Base-by-base conservation (phyloP, 1,284 basidiomycete species). In the Microstroma glucosiphilum region DNA sequence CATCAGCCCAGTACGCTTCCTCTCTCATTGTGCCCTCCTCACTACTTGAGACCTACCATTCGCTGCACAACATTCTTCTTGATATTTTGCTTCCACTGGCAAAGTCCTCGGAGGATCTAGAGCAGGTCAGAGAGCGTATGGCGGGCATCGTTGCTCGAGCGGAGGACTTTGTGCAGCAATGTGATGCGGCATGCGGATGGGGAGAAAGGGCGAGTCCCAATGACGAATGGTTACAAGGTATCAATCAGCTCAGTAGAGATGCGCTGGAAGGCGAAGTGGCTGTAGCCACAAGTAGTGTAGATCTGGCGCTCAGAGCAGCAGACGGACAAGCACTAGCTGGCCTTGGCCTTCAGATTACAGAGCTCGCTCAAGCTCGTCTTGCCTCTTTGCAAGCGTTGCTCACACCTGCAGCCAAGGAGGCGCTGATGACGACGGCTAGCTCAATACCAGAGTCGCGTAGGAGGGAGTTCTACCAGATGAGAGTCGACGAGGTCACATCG, bases 11-110 rank as follows among this genome's bases (percentile, higher is more conserved):
- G 21, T 54, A 54, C 19, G n/a, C 51, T 15, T 54, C 51, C 6
- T 54, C 51, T 2, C 51, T 54, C 13, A 54, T 54, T 26, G n/a
- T 26, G 21, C 51, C 51, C 13, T 54, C 51, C n/a, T 54, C 51
- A 8, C 51, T 54, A 7, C 51, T 54, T 11, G 51, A 54, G 21
- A 54, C 17, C 51, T 26, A 23, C 51, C 25, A 21, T 21, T 54
- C 51, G 6, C 51, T 54, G 21, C 51, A 54, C 51, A 37, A 37
- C 9, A 23, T 21, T 6, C 51, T 54, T 6, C 25, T 23, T 4
- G 21, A 23, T 25, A 15, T 25, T 21, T 25, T 54, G 21, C 51
- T 54, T 7, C 51, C 51, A 15, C 21, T 23, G 21, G 51, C 51
- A 19, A 19, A 19, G 3, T 23, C n/a, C 6, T 2, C 19, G 26